These are phyloP conservation scores for Pseudogymnoascus sp. DNA, from an alignment of 2,329 filamentous ascomycete species.

Conservation along the genomic window DNA sequence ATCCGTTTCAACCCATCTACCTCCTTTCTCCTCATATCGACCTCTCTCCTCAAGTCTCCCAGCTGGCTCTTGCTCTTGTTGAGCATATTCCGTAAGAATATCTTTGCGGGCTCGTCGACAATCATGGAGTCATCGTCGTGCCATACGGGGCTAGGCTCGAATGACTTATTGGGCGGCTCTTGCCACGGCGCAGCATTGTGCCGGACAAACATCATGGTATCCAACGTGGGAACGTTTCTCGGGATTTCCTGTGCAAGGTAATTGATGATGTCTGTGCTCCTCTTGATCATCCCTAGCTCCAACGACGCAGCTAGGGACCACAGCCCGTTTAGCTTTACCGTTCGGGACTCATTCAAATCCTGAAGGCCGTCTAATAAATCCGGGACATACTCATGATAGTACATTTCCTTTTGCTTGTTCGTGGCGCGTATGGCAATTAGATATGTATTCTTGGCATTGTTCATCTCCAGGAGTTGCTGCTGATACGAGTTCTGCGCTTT, in stretches of 20 bases:
- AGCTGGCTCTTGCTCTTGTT: constrained; percentile 82
- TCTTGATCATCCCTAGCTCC: constrained; percentile 69
- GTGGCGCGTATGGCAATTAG: constrained; percentile 92
- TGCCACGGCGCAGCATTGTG: constrained; percentile 80
- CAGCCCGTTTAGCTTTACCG: constrained; percentile 71
- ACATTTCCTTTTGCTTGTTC: constrained; percentile 94
- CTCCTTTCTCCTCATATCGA: constrained; percentile 78
- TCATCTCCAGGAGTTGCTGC: constrained; percentile 89
- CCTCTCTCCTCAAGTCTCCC: constrained; percentile 69
- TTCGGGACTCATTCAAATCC: constrained; percentile 84
- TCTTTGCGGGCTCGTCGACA: constrained; percentile 75
- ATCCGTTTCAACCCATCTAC: constrained; percentile 68
- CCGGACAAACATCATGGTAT: constrained; percentile 95
- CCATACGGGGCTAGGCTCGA: constrained; percentile 95
- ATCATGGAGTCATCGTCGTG: constrained; percentile 86
- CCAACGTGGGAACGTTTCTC: constrained; percentile 78
- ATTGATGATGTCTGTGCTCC: constrained; percentile 63
- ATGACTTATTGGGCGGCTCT: constrained; percentile 75
- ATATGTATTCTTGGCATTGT: constrained; percentile 97
- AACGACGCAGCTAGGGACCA: constrained; percentile 76
- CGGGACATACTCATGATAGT: constrained; percentile 94
- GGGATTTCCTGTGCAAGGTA: constrained; percentile 73
- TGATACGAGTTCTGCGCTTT: constrained; percentile 90
- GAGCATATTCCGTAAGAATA: constrained; percentile 85
- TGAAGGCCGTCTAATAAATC: constrained; percentile 90